Base-by-base conservation (phyloP, 2,329 filamentous ascomycete genomes). In the Penicillium sp. region DNA sequence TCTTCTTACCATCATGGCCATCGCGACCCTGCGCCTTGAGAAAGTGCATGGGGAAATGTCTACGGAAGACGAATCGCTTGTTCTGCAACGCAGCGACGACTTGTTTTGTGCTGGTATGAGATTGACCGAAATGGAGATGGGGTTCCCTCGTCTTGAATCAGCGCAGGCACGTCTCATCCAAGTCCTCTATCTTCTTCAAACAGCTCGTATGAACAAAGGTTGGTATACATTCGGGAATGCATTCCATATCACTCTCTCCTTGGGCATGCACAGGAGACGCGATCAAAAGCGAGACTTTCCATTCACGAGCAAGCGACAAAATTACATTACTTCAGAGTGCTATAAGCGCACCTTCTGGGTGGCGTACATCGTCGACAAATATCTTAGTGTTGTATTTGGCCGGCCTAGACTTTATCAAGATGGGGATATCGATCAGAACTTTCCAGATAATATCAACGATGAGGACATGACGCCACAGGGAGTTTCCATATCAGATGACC, bases 391-490 rank as follows among this genome's bases (percentile, higher is more conserved):
- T 10, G 79, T 84, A 0, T 77, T 85, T 10, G 84, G 84, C 0
- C 75, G 84, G 5, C 84, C 84, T 0, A 66, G 81, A 9, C 79
- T 82, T 16, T 83, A 84, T 36, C 83, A 84, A 29, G 83, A 86
- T 47, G 81, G 84, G 9, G 82, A 86, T 41, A 82, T 85, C 36
- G 82, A 86, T 53, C 83, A 85, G 54, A 76, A 79, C 1, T 76
- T 82, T n/a, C 83, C 83, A 19, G 60, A 61, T 36, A 57, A 34
- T 21, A 41, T 84, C 23, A 81, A 83, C 47, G 82, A 84, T 57
- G 78, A 82, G 41, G 75, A 83, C 16, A 79, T 85, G 73, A 77
- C 78, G 2, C 55, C 70, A 0, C 50, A 71, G 19, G 69, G 79
- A 13, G 48, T 69, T 23, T 56, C 72, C n/a, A 48, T 57, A 0